phyloP scores from a whole-genome alignment of 495 filamentous ascomycete species.

The Podospora tetraspora region DNA sequence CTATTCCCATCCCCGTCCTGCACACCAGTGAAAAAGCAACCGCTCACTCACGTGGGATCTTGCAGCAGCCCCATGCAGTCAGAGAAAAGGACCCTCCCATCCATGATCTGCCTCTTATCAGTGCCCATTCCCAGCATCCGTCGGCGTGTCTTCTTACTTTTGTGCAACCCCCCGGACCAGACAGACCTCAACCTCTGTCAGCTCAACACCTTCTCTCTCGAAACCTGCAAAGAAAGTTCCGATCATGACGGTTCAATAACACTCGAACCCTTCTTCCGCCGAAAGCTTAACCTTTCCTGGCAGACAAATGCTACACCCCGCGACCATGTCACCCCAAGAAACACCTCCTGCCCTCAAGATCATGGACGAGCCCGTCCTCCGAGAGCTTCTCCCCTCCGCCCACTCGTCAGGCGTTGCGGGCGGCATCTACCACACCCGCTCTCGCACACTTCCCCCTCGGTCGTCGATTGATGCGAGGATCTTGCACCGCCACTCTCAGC shows the following conservation, averaged over 20 bases:
- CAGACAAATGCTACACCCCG: conserved; percentile 1
- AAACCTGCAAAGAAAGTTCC: background rate
- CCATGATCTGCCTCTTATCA: too few species aligned
- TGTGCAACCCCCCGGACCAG: too few species aligned
- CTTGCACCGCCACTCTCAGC: conserved; percentile 21
- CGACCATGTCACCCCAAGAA: conserved; percentile 8
- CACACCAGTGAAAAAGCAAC: background rate
- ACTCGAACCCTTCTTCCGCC: background rate
- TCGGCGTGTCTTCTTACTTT: too few species aligned
- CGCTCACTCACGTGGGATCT: background rate
- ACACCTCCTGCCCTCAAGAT: conserved; percentile 10
- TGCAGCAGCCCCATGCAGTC: background rate
- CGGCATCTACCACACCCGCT: conserved; percentile 37
- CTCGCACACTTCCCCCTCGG: conserved; percentile 21
- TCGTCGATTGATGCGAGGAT: conserved; percentile 25
- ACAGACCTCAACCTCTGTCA: too few species aligned
- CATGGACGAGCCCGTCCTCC: conserved; percentile 11
- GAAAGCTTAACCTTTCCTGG: too few species aligned
- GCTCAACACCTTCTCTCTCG: too few species aligned
- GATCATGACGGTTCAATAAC: background rate
- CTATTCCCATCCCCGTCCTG: background rate
- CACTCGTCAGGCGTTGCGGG: conserved; percentile 23
- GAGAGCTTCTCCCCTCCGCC: background rate
- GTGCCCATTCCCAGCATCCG: too few species aligned
- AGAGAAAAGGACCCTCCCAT: too few species aligned